Conservation (phyloP, 768 basidiomycete species). For the Tricholoma saponaceum region DNA sequence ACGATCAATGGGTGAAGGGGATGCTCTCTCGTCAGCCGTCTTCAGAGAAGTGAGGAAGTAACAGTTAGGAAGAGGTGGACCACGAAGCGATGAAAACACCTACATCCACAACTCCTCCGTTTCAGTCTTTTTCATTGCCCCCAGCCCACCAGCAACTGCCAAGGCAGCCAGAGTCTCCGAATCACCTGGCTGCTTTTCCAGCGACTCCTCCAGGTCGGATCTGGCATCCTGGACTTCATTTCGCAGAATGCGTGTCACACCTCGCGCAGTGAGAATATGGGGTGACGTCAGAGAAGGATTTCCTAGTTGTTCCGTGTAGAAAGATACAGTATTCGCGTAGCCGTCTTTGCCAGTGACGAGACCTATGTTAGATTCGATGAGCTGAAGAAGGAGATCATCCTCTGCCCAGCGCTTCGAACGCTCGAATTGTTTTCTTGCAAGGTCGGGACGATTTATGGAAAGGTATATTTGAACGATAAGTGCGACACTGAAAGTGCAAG, state of each 20-base stretch:
- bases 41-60: conserved; percentile 15
- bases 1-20: conserved; percentile 66
- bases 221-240: conserved; percentile 74
- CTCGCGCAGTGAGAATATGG: conserved; percentile 74
- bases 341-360: conserved; percentile 71
- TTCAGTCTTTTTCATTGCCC: conserved; percentile 52
- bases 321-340: conserved; percentile 51
- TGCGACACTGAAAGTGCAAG: conserved; percentile 53
- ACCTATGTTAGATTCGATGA: conserved; percentile 81
- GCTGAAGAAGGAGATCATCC: conserved; percentile 85
- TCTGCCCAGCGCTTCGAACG: conserved; percentile 83
- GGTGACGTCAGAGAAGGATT: conserved; percentile 76
- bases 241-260: conserved; percentile 72
- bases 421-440: conserved; percentile 83
- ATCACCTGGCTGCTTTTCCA: conserved; percentile 54
- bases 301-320: conserved; percentile 81
- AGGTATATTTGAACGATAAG: conserved; percentile 84
- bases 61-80: conserved; percentile 4
- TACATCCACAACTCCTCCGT: conserved; percentile 70
- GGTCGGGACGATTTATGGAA: conserved; percentile 82
- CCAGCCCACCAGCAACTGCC: conserved; percentile 60
- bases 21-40: conserved; percentile 43
- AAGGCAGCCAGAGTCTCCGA: conserved; percentile 67
- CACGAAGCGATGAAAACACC: conserved; percentile 20
- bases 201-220: conserved; percentile 75